Evolutionary conservation across 331 rosid genomes (phyloP), one percentile per base, ranked within the genome.

Genomic region (Cydonia oblonga): DNA sequence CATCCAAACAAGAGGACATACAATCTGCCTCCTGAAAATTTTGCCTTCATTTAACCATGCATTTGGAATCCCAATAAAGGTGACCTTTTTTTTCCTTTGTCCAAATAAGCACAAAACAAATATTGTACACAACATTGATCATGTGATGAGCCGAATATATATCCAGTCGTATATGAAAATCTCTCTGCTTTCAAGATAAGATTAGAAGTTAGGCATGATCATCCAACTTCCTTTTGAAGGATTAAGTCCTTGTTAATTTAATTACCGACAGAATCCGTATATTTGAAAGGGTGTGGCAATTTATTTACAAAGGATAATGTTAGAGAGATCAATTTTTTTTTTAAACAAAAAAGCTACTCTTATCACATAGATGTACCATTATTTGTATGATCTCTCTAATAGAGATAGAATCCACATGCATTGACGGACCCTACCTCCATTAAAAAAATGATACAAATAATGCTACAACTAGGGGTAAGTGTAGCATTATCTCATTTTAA

Each of bases 371-470:
- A 10, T 10, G 13, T 38, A 38, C 0, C 42, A 38, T 38, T 0
- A 38, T 38, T 38, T 38, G 1, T 38, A 38, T 1, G 0, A 38
- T 38, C 1, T 38, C 1, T 0, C 13, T 38, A 38, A 38, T 38
- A 0, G 1, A 38, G 4, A 38, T 38, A 13, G 1, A 38, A 38
- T 38, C 1, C 13, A 38, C 4, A 38, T 38, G 4, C 13, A 1
- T 38, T 38, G 42, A 3, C 1, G 13, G 0, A 0, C 0, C 1
- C 1, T 38, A 0, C 1, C 4, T 38, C 42, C 0, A 38, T 38
- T 38, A 38, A 1, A 38, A 3, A 2, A 0, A 38, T 38, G 1
- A 38, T 38, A 38, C 4, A 9, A 38, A 38, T 38, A 38, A 38
- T 35, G 12, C 1, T 38, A 38, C 42, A 38, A 3, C 42, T 35